Evolutionary conservation across 495 filamentous ascomycete species (phyloP).

Genomic region (Cryomyces minteri): DNA sequence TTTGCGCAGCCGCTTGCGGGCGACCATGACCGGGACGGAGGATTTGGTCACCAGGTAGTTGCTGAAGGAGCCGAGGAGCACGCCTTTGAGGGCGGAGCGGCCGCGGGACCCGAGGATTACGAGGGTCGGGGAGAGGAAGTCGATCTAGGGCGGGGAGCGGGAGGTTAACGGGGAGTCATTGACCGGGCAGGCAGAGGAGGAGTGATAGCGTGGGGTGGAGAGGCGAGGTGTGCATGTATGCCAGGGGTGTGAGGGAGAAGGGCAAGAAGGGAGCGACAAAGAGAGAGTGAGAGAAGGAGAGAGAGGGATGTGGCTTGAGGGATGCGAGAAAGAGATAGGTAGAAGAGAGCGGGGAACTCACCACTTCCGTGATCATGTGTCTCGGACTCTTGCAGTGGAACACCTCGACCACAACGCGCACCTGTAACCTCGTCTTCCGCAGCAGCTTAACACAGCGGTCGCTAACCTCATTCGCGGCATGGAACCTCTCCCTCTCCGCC

Average conservation of each 20-base stretch:
- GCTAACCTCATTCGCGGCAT: constrained; percentile 59
- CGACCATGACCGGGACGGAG: constrained; percentile 55
- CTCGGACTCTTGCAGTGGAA: constrained; percentile 91
- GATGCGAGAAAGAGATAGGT: not conserved
- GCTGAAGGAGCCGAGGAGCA: constrained; percentile 85
- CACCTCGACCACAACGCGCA: constrained; percentile 81
- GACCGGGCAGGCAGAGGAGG: not conserved
- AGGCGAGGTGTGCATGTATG: too few relatives aligned
- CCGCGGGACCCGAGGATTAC: constrained; percentile 85
- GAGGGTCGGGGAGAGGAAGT: constrained; percentile 76
- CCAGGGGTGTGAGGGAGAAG: too few relatives aligned
- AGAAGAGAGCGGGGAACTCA: constrained; percentile 6
- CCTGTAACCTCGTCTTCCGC: constrained; percentile 78
- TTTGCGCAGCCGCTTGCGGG: constrained; percentile 22
- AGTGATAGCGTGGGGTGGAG: too few relatives aligned
- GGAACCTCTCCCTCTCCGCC: constrained; percentile 57
- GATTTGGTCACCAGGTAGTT: constrained; percentile 94
- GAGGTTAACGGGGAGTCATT: not conserved
- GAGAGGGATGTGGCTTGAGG: too few relatives aligned
- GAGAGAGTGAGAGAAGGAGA: too few relatives aligned
- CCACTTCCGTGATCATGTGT: constrained; percentile 29
- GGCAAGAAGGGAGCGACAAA: too few relatives aligned
- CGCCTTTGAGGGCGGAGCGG: constrained; percentile 78
- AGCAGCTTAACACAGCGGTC: constrained; percentile 64
- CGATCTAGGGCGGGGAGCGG: constrained; percentile 37